Evolutionary conservation across 1,284 basidiomycete genomes (phyloP).

Genomic region (Thelephora terrestris): DNA sequence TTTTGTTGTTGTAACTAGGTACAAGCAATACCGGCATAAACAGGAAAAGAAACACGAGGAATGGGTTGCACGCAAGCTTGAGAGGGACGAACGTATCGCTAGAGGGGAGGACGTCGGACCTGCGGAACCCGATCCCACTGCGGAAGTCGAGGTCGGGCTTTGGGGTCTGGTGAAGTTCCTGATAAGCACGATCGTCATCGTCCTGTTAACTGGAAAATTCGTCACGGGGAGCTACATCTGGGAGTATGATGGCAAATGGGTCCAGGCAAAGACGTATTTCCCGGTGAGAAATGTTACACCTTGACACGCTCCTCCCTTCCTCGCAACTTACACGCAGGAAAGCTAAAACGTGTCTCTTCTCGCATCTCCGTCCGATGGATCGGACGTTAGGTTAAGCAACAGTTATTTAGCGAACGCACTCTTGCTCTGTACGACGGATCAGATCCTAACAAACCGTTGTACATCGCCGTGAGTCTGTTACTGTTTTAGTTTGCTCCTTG

Average conservation of each 20-base stretch:
- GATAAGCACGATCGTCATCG: slow-evolving; percentile 40
- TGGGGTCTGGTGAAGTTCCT: slow-evolving; percentile 61
- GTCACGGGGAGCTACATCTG: slow-evolving; percentile 73
- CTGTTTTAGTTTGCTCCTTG: too few species aligned
- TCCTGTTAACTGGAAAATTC: slow-evolving; percentile 63
- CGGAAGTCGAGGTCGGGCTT: slow-evolving; percentile 51
- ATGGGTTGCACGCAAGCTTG: slow-evolving; percentile 61
- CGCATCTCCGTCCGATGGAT: too few species aligned
- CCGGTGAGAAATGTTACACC: slow-evolving; percentile 48
- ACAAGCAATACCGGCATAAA: slow-evolving; percentile 56
- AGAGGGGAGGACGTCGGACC: slow-evolving; percentile 64
- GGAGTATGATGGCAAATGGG: slow-evolving; percentile 61
- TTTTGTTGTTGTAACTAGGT: slow-evolving; percentile 34
- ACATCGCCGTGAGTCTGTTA: slow-evolving; percentile 62
- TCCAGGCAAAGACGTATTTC: slow-evolving; percentile 44
- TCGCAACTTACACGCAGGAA: not conserved
- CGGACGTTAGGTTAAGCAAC: slow-evolving; percentile 37
- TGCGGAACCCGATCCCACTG: slow-evolving; percentile 62
- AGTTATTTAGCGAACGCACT: slow-evolving; percentile 62
- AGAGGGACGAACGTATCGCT: slow-evolving; percentile 62
- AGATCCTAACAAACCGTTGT: slow-evolving; percentile 63
- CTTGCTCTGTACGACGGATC: slow-evolving; percentile 72
- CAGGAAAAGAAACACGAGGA: slow-evolving; percentile 51
- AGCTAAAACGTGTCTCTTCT: not conserved
- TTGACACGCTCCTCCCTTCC: not conserved